Evolutionary conservation across 257 asterid genomes (phyloP).

Genomic region (Dorcoceras hygrometricum): DNA sequence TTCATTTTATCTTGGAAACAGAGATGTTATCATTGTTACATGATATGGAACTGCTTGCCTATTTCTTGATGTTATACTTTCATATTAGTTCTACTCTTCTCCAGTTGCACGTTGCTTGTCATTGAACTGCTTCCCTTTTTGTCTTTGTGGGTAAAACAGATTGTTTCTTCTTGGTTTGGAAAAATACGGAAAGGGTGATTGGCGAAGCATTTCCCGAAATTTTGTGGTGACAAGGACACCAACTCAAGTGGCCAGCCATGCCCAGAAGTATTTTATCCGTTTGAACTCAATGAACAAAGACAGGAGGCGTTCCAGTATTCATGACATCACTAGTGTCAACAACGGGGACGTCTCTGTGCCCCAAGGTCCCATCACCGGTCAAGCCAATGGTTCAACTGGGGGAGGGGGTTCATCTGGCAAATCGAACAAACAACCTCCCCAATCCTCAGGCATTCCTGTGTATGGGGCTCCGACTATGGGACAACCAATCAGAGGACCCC

Average conservation of each 20-base stretch:
- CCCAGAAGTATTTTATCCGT: slow-evolving; percentile 88
- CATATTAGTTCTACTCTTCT: neutral
- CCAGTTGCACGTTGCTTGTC: neutral
- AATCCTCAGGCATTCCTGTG: slow-evolving; percentile 42
- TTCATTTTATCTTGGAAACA: neutral
- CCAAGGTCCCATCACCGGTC: slow-evolving; percentile 79
- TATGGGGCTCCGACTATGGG: slow-evolving; percentile 63
- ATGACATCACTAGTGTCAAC: slow-evolving; percentile 79
- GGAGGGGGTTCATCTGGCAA: slow-evolving; percentile 44
- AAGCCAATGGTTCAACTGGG: slow-evolving; percentile 40
- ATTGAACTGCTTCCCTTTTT: neutral
- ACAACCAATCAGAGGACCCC: slow-evolving; percentile 70
- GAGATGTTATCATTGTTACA: neutral
- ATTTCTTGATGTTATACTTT: slow-evolving; percentile 5
- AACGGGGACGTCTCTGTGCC: slow-evolving; percentile 55
- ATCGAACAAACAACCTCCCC: slow-evolving; percentile 42
- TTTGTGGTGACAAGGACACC: slow-evolving; percentile 89
- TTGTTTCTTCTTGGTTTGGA: slow-evolving; percentile 88
- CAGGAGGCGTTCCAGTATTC: slow-evolving; percentile 83
- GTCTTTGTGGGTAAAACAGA: slow-evolving; percentile 34
- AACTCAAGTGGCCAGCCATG: slow-evolving; percentile 95
- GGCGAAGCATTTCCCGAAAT: slow-evolving; percentile 90
- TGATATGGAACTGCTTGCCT: neutral
- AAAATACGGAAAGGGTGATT: slow-evolving; percentile 86
- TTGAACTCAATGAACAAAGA: slow-evolving; percentile 91